Evolutionary conservation across 2,329 filamentous ascomycete genomes (phyloP).

Genomic region (Ceratocystis diversiconidia): DNA sequence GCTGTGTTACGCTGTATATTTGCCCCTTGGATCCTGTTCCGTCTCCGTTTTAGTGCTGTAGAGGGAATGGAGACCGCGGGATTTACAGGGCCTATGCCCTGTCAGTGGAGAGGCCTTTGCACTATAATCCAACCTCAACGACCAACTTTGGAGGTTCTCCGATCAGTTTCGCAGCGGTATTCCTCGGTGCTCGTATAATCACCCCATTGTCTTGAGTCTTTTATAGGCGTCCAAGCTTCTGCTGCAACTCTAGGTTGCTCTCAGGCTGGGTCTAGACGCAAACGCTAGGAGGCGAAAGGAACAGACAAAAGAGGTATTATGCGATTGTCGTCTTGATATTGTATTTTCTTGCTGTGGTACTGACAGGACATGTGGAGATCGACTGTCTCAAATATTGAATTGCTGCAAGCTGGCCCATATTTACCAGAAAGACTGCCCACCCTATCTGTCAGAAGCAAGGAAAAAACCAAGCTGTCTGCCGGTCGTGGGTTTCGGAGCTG

Average conservation of each 20-base stretch:
- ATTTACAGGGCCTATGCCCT: not conserved
- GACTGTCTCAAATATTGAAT: not conserved
- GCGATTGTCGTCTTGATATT: too few species aligned
- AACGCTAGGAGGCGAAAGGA: not conserved
- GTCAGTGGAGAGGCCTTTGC: not conserved
- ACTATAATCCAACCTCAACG: not conserved
- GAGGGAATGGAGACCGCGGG: not conserved
- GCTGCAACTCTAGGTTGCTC: not conserved
- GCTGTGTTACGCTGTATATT: not conserved
- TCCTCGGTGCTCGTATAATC: not conserved
- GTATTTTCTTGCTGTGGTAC: too few species aligned
- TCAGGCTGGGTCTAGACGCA: not conserved
- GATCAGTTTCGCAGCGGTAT: not conserved
- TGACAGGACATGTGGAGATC: not conserved
- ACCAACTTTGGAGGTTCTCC: not conserved
- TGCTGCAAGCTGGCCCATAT: not conserved
- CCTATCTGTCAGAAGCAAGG: too few species aligned
- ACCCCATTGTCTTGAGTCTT: not conserved
- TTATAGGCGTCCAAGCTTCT: not conserved
- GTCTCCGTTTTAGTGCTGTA: not conserved
- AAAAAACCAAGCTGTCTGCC: too few species aligned
- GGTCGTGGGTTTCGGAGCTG: too few species aligned
- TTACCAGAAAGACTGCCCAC: too few species aligned
- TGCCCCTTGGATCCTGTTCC: not conserved
- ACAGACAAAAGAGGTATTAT: not conserved